Base-by-base conservation (phyloP, 2,329 filamentous ascomycete species). In the Seiridium unicorne region DNA sequence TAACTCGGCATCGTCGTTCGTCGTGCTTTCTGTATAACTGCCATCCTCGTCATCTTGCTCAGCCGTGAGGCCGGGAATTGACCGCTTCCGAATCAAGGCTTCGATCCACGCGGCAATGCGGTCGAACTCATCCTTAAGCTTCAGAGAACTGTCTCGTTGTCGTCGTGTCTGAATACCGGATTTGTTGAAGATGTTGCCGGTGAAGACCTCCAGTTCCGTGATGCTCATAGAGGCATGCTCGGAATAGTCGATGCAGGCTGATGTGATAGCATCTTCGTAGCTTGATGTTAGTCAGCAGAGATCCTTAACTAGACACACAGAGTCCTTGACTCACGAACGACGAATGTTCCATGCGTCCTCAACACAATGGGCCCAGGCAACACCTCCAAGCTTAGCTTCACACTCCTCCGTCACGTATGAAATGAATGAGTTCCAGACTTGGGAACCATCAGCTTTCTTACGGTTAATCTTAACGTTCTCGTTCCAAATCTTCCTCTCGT, bases 401-500 rank as follows among this genome's bases (percentile, higher is more conserved):
- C 73, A 74, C 42, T 73, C 64, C 0, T 63, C 51, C 2, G 62
- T 40, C 10, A 79, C 67, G 6, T 69, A 64, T 0, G 44, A 55
- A 3, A 79, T 57, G 1, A 85, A 61, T 5, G 75, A 69, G 3
- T 77, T 71, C 80, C 81, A 84, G 2, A 85, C 74, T 0, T 76
- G 74, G 0, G 67, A 60, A 0, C 73, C 73, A 1, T 53, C 61
- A 9, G 55, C 66, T 6, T 64, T 66, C 3, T 72, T 63, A 0
- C 55, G 36, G 10, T 48, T 65, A 11, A 69, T 68, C 49, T 72
- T 76, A 44, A 83, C 79, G 13, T 87, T 73, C 4, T 82, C 70
- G 7, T 73, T 66, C 77, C 88, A 89, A 48, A 93, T 89, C 57
- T 82, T 80, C 51, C 80, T 79, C 71, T 95, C 91, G 65, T 96